Evolutionary conservation across 768 basidiomycete species (phyloP), one percentile per base, ranked within the genome.

Genomic region (Boletales sp.): DNA sequence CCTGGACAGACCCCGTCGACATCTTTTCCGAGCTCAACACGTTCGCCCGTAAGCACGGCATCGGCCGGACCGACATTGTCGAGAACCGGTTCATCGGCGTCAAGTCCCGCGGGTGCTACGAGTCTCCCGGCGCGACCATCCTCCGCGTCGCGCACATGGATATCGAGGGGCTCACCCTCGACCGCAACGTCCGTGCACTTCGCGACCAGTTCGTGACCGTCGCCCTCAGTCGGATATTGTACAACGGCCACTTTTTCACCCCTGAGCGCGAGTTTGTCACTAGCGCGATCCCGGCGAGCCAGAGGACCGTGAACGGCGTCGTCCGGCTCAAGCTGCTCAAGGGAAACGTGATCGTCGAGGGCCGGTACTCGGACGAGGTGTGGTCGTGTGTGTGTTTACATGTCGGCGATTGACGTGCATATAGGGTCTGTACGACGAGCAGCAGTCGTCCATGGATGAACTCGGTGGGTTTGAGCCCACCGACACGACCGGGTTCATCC

Each of bases 231-330:
- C 77, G 86, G 58, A 94, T 99, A 63, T 75, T 99, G 42, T 98
- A 99, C 79, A 97, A 98, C 65, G 97, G 95, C 34, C 93, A 95
- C 74, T 98, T 93, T 84, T 99, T 97, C 81, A 95, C 94, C n/a
- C 94, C 97, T 40, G 97, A 98, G 73, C 81, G 95, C 57, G 97
- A 97, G 72, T 98, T 98, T 64, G 74, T 98, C 63, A 87, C 86
- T 39, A 84, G 86, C 62, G 81, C 89, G 47, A 92, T 98, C 65
- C 92, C 94, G 5, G 85, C 92, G 37, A 92, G 89, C 68, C 97
- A 99, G 75, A 80, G 89, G 70, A 97, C 94, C 21, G 97, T 99
- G 57, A 98, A 97, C 62, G 97, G 97, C 40, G 68, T 86, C 40
- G 94, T 98, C 45, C 81, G 87, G 49, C 72, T 99, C 60, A 91